These are phyloP conservation scores for Rhynchospora breviuscula DNA, from an alignment of 176 grass and related monocot genomes.

Conservation along the genomic window DNA sequence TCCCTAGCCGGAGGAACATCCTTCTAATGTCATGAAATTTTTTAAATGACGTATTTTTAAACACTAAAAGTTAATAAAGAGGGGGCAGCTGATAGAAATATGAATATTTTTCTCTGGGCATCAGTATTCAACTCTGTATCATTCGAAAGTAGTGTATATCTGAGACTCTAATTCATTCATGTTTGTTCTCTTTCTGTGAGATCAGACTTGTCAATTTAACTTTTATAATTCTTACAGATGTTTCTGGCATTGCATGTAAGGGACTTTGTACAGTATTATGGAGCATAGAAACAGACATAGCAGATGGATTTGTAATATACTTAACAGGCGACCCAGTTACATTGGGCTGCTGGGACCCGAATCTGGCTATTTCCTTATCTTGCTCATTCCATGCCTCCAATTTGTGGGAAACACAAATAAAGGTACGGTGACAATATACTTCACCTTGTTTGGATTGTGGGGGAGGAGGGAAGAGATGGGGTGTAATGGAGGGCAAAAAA, in stretches of 20 bases:
- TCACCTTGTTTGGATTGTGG: neutral
- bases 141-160: neutral
- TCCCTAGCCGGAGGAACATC: too few species aligned
- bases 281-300: conserved; percentile 71
- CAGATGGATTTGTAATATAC: conserved; percentile 57
- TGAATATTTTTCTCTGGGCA: too few species aligned
- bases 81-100: too few species aligned
- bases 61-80: too few species aligned
- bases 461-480: too few species aligned
- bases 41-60: too few species aligned
- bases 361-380: conserved; percentile 65
- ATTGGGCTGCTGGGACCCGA: conserved; percentile 78
- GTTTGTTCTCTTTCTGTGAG: neutral
- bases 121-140: too few species aligned
- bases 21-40: too few species aligned
- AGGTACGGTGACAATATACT: conserved; percentile 37
- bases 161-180: neutral
- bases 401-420: conserved; percentile 63
- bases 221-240: conserved; percentile 44
- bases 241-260: conserved; percentile 52
- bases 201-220: neutral
- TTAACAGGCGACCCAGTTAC: conserved; percentile 74
- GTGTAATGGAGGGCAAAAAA: too few species aligned
- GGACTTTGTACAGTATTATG: conserved; percentile 75
- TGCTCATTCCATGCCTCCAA: conserved; percentile 45